Evolutionary conservation across 768 basidiomycete species (phyloP).

Genomic region (Xerocomellus amylosporus): DNA sequence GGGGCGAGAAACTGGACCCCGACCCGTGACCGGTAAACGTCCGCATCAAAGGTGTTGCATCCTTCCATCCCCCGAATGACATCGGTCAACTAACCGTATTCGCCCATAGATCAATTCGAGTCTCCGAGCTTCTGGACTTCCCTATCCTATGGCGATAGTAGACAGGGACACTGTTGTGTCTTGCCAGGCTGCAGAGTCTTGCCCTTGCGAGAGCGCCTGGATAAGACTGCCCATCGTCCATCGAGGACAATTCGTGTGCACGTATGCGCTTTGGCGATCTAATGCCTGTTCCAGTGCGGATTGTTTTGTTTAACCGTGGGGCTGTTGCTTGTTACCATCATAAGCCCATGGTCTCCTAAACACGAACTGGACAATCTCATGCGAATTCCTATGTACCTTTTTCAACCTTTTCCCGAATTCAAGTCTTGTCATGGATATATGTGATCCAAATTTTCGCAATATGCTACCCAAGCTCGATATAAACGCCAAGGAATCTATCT

Average conservation of each 20-base stretch:
- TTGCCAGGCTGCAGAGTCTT: conserved; percentile 24
- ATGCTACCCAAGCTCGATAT: background rate
- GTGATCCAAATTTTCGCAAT: conserved; percentile 11
- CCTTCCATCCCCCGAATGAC: background rate
- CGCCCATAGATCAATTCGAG: conserved; percentile 8
- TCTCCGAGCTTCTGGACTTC: conserved; percentile 19
- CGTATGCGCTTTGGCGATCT: conserved; percentile 19
- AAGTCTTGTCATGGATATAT: conserved; percentile 10
- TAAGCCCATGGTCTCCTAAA: conserved; percentile 3
- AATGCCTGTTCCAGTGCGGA: conserved; percentile 17
- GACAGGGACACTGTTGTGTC: conserved; percentile 22
- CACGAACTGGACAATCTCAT: conserved; percentile 29
- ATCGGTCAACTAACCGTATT: background rate
- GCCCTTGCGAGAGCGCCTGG: conserved; percentile 19
- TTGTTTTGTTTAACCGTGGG: conserved; percentile 21
- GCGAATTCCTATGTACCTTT: conserved; percentile 27
- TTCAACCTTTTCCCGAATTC: conserved; percentile 4
- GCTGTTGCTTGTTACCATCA: conserved; percentile 18
- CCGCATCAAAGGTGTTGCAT: conserved; percentile 11
- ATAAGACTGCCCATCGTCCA: conserved; percentile 21
- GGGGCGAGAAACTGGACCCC: conserved; percentile 80
- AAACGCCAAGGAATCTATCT: background rate
- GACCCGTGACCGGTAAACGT: conserved; percentile 22
- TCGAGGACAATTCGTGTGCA: conserved; percentile 26
- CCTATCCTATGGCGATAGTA: conserved; percentile 17